Evolutionary conservation across 306 rosid genomes (phyloP).

Genomic region (Cucumis cinereus): DNA sequence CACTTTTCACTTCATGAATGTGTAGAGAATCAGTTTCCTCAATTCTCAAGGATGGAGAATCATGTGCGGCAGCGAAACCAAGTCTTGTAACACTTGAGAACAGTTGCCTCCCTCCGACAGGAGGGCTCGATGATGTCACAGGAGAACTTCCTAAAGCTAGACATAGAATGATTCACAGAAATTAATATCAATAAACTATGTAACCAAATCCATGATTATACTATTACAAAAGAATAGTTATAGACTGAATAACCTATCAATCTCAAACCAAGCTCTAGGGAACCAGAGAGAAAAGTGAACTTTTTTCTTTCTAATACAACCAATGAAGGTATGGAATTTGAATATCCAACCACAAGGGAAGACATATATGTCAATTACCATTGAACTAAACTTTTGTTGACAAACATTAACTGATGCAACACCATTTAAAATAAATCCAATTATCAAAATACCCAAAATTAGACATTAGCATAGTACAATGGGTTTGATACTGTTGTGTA

Average conservation of each 20-base stretch:
- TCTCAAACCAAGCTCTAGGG: not conserved
- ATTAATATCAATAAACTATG: not conserved
- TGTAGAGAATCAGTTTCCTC: constrained; percentile 37
- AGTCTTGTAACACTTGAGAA: constrained; percentile 80
- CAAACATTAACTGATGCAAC: not conserved
- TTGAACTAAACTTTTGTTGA: too few relatives aligned
- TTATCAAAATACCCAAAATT: not conserved
- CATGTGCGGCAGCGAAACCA: constrained; percentile 94
- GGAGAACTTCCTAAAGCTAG: constrained; percentile 74
- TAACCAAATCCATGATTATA: not conserved
- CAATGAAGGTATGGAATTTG: too few relatives aligned
- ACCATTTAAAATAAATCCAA: not conserved
- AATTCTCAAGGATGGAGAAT: constrained; percentile 62
- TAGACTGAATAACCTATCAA: not conserved
- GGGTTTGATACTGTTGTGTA: not conserved
- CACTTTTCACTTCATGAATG: constrained; percentile 11
- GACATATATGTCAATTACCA: too few relatives aligned
- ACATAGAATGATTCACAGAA: not conserved
- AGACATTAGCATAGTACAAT: not conserved
- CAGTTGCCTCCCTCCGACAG: constrained; percentile 61
- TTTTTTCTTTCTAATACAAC: too few relatives aligned
- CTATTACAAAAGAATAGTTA: not conserved
- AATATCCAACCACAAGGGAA: too few relatives aligned
- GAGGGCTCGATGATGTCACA: constrained; percentile 51
- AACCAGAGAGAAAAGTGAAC: not conserved